Percentiles rank a stretch among this genome's conserved stretches.
These are phyloP conservation scores for Rhinocladiella similis DNA, from an alignment of 2,329 filamentous ascomycete genomes.

Conservation along the genomic window DNA sequence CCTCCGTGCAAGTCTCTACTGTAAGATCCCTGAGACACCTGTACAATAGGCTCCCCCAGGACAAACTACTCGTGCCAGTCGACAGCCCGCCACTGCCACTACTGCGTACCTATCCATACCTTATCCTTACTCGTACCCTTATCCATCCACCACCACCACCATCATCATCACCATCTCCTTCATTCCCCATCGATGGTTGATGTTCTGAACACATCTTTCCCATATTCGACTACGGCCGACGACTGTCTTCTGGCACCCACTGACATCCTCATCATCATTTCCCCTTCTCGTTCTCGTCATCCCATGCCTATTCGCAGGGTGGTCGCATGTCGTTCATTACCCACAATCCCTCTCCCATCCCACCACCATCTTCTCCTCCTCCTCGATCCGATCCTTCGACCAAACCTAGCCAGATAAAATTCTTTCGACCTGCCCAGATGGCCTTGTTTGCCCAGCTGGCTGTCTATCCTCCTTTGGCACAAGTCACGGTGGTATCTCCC, in stretches of 20 bases:
- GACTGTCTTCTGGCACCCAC: not conserved
- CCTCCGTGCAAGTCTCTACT: too few relatives aligned
- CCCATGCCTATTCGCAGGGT: constrained; percentile 7
- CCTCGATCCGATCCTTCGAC: constrained; percentile 5
- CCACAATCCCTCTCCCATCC: constrained; percentile 15
- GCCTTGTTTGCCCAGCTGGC: constrained; percentile 56
- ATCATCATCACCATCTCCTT: not conserved
- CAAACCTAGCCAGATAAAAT: constrained; percentile 35
- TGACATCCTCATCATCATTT: not conserved
- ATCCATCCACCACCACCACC: not conserved
- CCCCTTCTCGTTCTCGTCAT: not conserved
- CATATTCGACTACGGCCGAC: not conserved
- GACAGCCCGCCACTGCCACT: too few relatives aligned
- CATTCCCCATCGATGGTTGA: too few relatives aligned
- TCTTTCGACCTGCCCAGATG: constrained; percentile 43
- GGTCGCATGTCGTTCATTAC: constrained; percentile 21
- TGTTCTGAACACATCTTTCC: too few relatives aligned
- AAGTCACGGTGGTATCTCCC: constrained; percentile 63
- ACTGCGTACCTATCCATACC: too few relatives aligned
- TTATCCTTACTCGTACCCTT: not conserved
- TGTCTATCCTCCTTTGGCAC: constrained; percentile 72
- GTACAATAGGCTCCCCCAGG: too few relatives aligned
- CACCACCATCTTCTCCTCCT: not conserved
- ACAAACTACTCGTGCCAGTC: too few relatives aligned
- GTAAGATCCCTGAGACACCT: too few relatives aligned